phyloP scores from a whole-genome alignment of 164 flowering plant genomes.

The Magnolia officinalis region DNA sequence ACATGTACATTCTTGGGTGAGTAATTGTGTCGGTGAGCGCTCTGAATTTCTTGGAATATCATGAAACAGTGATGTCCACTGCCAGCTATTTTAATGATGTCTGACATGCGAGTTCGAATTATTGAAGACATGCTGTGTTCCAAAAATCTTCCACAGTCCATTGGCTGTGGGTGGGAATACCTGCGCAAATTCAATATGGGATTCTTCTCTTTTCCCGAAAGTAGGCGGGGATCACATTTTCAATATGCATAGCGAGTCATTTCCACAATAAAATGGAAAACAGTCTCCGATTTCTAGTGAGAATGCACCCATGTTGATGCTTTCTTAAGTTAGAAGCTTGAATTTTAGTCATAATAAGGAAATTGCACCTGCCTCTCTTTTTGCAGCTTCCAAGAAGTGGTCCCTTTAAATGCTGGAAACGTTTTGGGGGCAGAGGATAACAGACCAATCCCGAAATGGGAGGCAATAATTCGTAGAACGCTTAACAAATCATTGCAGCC shows the following conservation, averaged over 20 bases:
- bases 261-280: no score
- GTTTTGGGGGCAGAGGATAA: slow-evolving; percentile 51
- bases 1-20: slow-evolving; percentile 84
- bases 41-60: not conserved
- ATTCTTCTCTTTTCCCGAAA: not conserved
- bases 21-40: slow-evolving; percentile 16
- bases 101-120: no score
- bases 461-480: slow-evolving; percentile 73
- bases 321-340: not conserved
- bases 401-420: slow-evolving; percentile 55
- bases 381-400: slow-evolving; percentile 68
- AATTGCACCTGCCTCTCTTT: not conserved
- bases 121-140: no score
- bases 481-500: slow-evolving; percentile 65
- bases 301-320: not conserved
- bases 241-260: not conserved
- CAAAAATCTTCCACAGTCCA: not conserved
- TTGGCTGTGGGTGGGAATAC: not conserved
- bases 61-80: not conserved
- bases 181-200: not conserved
- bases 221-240: not conserved
- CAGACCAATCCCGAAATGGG: slow-evolving; percentile 88
- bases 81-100: no score
- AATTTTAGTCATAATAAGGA: not conserved
- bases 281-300: not conserved